Evolutionary conservation across 176 grass and related monocot species (phyloP).

Genomic region (Oryza glumipatula): DNA sequence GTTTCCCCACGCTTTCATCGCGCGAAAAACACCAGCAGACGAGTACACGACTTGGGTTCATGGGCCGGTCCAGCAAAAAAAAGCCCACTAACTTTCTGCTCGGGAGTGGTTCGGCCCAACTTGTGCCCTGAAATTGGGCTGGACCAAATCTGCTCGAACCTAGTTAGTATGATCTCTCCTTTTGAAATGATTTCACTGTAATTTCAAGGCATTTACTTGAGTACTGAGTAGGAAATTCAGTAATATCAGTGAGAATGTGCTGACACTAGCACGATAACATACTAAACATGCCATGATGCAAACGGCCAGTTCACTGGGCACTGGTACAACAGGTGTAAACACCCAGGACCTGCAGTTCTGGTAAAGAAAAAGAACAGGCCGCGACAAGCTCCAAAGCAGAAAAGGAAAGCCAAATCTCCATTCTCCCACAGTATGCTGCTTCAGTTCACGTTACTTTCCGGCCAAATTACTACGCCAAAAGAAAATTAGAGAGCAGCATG

Average conservation of each 20-base stretch:
- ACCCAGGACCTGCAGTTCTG: background rate
- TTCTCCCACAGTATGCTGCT: background rate
- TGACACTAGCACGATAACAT: background rate
- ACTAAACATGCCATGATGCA: background rate
- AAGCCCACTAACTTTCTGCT: no score
- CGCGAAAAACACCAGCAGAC: background rate
- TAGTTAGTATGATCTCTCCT: no score
- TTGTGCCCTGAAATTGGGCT: no score
- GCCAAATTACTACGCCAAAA: background rate
- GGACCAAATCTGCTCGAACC: no score
- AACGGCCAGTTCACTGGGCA: background rate
- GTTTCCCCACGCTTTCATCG: background rate
- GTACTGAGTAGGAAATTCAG: no score
- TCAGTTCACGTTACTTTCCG: background rate
- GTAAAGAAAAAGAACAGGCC: background rate
- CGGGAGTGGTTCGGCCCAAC: no score
- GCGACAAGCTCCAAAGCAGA: background rate
- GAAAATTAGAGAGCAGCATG: conserved; percentile 27
- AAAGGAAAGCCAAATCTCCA: background rate
- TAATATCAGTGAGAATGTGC: background rate
- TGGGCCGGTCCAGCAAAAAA: background rate
- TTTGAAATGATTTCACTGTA: no score
- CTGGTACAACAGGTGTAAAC: background rate
- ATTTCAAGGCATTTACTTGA: no score
- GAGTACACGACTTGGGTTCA: background rate